These are phyloP conservation scores for Phytomonas sp. DNA, from an alignment of 208 protist species.

Conservation along the genomic window DNA sequence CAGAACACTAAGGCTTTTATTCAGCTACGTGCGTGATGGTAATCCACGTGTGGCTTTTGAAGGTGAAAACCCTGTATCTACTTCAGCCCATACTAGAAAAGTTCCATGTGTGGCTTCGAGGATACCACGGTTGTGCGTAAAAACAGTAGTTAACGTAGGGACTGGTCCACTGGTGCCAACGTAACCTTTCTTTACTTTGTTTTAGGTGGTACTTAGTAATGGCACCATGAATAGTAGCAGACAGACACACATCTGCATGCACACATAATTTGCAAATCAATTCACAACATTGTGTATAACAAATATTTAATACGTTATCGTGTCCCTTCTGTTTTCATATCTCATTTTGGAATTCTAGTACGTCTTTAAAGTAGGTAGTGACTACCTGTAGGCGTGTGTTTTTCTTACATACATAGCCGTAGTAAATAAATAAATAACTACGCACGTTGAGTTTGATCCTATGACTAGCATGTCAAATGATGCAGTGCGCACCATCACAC, in stretches of 20 bases:
- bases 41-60: neutral
- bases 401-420: neutral
- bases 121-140: neutral
- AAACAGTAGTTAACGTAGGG: neutral
- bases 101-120: neutral
- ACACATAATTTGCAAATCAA: neutral
- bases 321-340: neutral
- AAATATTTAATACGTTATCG: neutral
- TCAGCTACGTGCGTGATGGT: neutral
- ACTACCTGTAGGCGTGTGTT: neutral
- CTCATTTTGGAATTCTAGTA: neutral
- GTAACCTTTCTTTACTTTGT: neutral
- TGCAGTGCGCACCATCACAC: slow-evolving; percentile 16
- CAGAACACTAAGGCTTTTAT: neutral
- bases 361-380: neutral
- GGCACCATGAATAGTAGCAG: neutral
- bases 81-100: neutral
- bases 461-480: neutral
- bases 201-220: neutral
- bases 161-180: neutral
- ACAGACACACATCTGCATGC: neutral
- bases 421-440: neutral
- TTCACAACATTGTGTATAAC: neutral
- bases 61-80: neutral
- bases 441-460: neutral